Evolutionary conservation across 371 early-diverging fungal genomes (phyloP).

Genomic region (Chytridium lagenaria): DNA sequence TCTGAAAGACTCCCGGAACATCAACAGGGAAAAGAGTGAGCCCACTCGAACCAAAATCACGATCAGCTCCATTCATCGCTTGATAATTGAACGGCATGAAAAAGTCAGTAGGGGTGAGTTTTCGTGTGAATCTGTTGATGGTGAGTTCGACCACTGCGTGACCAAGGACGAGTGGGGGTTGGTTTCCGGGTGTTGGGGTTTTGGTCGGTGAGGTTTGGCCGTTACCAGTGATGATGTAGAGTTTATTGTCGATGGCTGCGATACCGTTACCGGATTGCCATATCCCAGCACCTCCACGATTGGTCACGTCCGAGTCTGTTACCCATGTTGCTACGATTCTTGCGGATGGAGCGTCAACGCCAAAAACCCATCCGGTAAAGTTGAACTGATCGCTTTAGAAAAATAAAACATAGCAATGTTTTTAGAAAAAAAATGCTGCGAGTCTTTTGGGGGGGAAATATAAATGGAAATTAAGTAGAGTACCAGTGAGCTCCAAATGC

Average conservation of each 20-base stretch:
- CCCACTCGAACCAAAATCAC: constrained; percentile 30
- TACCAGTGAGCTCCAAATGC: constrained; percentile 21
- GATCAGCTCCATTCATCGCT: constrained; percentile 15
- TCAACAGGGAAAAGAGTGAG: constrained; percentile 16
- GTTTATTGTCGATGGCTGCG: neutral
- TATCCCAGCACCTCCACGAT: constrained; percentile 14
- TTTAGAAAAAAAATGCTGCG: neutral
- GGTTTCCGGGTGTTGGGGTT: neutral
- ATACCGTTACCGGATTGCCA: constrained; percentile 24
- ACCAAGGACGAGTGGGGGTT: neutral
- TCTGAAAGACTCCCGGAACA: neutral
- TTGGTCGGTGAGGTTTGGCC: neutral
- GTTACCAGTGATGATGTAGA: constrained; percentile 18
- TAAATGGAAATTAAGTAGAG: neutral
- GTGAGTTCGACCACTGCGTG: constrained; percentile 20
- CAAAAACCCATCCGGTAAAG: constrained; percentile 33
- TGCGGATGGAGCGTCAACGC: constrained; percentile 3
- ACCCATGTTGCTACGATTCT: neutral
- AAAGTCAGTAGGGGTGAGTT: constrained; percentile 7
- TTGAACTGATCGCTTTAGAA: constrained; percentile 27
- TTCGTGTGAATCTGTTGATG: neutral
- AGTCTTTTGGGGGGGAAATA: neutral
- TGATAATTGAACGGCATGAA: constrained; percentile 26
- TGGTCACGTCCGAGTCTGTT: neutral
- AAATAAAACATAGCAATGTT: neutral